phyloP scores from a whole-genome alignment of 805 yeast species.

The Candida dendrica region DNA sequence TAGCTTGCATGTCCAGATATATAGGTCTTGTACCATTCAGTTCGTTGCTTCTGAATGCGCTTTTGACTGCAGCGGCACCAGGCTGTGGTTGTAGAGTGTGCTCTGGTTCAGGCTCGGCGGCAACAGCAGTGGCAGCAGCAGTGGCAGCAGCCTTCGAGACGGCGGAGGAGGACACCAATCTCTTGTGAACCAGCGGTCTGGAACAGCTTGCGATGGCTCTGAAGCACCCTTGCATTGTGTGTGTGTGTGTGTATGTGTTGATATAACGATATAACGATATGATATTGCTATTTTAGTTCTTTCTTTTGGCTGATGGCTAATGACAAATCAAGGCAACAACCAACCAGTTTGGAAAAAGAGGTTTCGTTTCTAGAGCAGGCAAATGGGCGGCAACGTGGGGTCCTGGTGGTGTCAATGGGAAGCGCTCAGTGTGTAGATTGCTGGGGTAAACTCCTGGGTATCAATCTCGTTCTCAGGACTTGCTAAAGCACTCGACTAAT shows the following conservation, averaged over 20 bases:
- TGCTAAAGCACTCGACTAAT: no score
- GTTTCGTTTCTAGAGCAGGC: background rate
- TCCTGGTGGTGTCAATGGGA: no score
- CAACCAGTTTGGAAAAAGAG: background rate
- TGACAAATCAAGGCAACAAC: no score
- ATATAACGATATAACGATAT: no score
- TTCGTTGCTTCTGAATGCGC: conserved; percentile 32
- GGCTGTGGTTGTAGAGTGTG: conserved; percentile 6
- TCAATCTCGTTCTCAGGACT: no score
- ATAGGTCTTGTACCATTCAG: conserved; percentile 77
- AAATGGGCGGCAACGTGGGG: background rate
- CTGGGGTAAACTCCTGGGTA: no score
- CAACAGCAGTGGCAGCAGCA: conserved; percentile 10
- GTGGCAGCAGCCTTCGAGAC: conserved; percentile 10
- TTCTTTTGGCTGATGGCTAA: no score
- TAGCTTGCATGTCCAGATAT: conserved; percentile 95
- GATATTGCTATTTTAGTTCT: no score
- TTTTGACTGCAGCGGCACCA: conserved; percentile 25
- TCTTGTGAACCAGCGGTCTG: conserved; percentile 1
- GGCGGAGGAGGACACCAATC: background rate
- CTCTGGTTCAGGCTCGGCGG: conserved; percentile 2
- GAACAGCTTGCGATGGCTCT: background rate
- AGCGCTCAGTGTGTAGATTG: no score
- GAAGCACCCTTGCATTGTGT: conserved; percentile 1
- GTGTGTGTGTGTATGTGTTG: no score